Conservation (phyloP, 73 alveolate species). For the Paramecium bursaria region DNA sequence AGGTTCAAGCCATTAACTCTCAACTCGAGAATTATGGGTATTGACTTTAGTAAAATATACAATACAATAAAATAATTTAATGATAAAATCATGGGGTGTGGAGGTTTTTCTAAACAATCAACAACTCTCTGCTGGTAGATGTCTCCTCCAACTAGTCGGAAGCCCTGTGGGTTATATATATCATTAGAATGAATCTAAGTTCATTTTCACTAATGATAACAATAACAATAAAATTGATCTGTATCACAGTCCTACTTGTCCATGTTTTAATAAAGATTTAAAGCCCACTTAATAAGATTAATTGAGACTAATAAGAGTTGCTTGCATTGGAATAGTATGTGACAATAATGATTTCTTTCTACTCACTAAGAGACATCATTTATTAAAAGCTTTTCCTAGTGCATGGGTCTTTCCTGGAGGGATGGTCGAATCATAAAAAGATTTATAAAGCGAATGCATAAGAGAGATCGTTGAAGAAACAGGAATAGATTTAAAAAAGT, state of each 20-base stretch:
- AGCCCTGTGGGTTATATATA: no score
- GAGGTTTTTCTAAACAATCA: no score
- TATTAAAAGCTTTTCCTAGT: slow-evolving; percentile 21
- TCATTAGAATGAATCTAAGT: no score
- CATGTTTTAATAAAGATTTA: neutral
- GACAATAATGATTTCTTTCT: slow-evolving; percentile 17
- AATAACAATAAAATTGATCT: no score
- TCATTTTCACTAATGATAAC: no score
- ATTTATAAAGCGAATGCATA: slow-evolving; percentile 4
- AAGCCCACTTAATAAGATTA: neutral
- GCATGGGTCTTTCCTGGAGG: slow-evolving; percentile 60
- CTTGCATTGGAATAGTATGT: slow-evolving; percentile 7
- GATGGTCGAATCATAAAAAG: neutral
- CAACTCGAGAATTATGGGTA: slow-evolving; percentile 53
- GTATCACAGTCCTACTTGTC: slow-evolving; percentile 5
- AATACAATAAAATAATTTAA: no score
- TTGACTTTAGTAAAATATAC: no score
- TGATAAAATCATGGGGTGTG: no score
- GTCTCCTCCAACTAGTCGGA: no score
- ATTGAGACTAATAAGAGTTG: neutral
- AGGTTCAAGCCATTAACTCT: slow-evolving; percentile 24
- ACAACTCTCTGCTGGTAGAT: no score
- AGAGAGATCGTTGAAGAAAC: slow-evolving; percentile 51
- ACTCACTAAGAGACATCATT: slow-evolving; percentile 8
- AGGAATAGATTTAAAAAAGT: neutral